A percentile compares a stretch with the other conserved stretches of the same genome.
Evolutionary conservation across 108 stramenopile species (phyloP).

Genomic region (Aurantiochytrium sp.): DNA sequence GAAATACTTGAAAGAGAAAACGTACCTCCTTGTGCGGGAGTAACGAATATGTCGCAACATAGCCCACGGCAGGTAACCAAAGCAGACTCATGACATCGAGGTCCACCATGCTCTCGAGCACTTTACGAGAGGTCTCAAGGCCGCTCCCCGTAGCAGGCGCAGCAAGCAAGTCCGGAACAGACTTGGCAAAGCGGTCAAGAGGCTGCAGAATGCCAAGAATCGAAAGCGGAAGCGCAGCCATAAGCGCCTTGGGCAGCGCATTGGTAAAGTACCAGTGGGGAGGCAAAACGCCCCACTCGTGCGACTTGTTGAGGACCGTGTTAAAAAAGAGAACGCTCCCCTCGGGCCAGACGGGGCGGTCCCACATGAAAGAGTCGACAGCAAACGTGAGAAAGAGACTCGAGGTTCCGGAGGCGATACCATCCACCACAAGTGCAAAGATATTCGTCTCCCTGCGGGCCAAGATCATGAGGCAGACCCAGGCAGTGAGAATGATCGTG

Average conservation of each 20-base stretch:
- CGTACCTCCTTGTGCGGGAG: slow-evolving; percentile 92
- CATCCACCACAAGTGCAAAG: slow-evolving; percentile 51
- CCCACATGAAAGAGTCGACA: slow-evolving; percentile 79
- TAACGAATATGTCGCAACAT: slow-evolving; percentile 67
- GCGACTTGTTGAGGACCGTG: slow-evolving; percentile 78
- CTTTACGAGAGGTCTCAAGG: not conserved
- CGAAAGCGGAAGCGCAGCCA: slow-evolving; percentile 46
- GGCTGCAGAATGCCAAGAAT: slow-evolving; percentile 16
- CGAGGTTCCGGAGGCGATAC: slow-evolving; percentile 51
- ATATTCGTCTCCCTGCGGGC: slow-evolving; percentile 52
- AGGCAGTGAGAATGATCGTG: slow-evolving; percentile 69
- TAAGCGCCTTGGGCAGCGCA: slow-evolving; percentile 70
- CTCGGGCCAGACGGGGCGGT: slow-evolving; percentile 90
- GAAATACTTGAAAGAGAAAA: slow-evolving; percentile 80
- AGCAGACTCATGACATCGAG: slow-evolving; percentile 39
- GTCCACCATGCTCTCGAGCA: not conserved
- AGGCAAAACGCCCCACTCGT: slow-evolving; percentile 83
- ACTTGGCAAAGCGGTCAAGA: not conserved
- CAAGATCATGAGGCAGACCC: slow-evolving; percentile 64
- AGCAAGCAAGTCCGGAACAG: slow-evolving; percentile 13
- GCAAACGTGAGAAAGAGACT: slow-evolving; percentile 65
- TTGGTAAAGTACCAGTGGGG: slow-evolving; percentile 81
- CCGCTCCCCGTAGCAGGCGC: not conserved
- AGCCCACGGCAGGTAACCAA: slow-evolving; percentile 51
- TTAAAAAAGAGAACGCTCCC: slow-evolving; percentile 92